Conservation (phyloP, 352 stramenopile genomes). For the Stramenopiles sp. region DNA sequence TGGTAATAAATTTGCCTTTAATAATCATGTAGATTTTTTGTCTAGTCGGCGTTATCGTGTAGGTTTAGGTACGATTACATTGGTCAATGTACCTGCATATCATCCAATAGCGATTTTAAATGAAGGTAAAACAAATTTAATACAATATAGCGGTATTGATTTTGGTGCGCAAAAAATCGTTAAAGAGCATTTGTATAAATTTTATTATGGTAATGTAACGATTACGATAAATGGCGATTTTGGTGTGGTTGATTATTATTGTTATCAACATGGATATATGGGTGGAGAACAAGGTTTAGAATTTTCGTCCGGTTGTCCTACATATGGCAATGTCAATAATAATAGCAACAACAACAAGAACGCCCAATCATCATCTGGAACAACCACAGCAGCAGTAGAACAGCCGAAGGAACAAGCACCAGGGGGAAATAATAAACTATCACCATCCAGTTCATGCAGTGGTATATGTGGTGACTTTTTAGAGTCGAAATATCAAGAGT, state of each 20-base stretch:
- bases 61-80: background rate
- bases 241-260: background rate
- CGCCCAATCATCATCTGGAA: too few species aligned
- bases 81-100: background rate
- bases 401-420: too few species aligned
- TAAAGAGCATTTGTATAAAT: background rate
- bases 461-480: too few species aligned
- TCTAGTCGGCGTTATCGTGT: background rate
- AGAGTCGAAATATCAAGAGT: too few species aligned
- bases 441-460: too few species aligned
- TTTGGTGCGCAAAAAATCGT: background rate
- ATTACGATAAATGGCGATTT: background rate
- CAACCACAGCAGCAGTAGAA: too few species aligned
- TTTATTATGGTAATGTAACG: conserved; percentile 2
- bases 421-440: too few species aligned
- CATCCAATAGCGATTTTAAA: background rate
- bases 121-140: background rate
- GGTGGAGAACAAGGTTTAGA: background rate
- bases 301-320: background rate
- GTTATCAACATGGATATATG: background rate
- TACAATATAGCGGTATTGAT: background rate
- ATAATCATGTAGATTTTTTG: background rate
- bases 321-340: background rate
- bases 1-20: background rate
- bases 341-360: too few species aligned